Evolutionary conservation across 2,329 filamentous ascomycete species (phyloP).

Genomic region (Albifimbria verrucaria): DNA sequence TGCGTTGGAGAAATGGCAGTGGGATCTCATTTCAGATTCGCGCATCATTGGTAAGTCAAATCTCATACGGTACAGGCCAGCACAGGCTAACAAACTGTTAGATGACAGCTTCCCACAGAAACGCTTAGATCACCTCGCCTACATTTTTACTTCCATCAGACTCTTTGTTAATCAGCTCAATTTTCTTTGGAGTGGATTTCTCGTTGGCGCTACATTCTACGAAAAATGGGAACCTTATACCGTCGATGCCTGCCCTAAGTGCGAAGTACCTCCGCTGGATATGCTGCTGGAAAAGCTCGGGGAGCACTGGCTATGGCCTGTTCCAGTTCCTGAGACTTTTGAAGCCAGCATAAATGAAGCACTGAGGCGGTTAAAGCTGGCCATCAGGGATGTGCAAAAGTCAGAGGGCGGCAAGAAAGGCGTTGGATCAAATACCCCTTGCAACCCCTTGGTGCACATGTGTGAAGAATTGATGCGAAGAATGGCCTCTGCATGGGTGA

Average conservation of each 20-base stretch:
- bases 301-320: slow-evolving; percentile 7
- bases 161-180: slow-evolving; percentile 11
- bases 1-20: neutral
- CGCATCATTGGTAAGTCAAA: neutral
- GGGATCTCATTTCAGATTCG: neutral
- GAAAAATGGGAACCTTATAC: slow-evolving; percentile 2
- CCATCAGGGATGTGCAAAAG: neutral
- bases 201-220: slow-evolving; percentile 5
- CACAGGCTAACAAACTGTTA: slow-evolving; percentile 1
- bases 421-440: neutral
- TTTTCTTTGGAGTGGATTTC: slow-evolving; percentile 7
- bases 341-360: slow-evolving; percentile 5
- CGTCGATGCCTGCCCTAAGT: slow-evolving; percentile 9
- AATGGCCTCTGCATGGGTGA: neutral
- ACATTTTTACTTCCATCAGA: slow-evolving; percentile 7
- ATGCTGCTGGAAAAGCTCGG: slow-evolving; percentile 5
- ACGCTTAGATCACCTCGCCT: slow-evolving; percentile 3
- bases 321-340: slow-evolving; percentile 1
- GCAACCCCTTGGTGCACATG: neutral
- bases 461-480: too few relatives aligned
- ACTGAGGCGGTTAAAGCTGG: neutral
- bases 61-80: neutral
- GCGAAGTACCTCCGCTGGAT: slow-evolving; percentile 1
- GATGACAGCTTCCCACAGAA: slow-evolving; percentile 2
- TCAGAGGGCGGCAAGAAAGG: neutral